Base-by-base conservation (phyloP, 2,329 filamentous ascomycete genomes). In the Nectriaceae sp. region DNA sequence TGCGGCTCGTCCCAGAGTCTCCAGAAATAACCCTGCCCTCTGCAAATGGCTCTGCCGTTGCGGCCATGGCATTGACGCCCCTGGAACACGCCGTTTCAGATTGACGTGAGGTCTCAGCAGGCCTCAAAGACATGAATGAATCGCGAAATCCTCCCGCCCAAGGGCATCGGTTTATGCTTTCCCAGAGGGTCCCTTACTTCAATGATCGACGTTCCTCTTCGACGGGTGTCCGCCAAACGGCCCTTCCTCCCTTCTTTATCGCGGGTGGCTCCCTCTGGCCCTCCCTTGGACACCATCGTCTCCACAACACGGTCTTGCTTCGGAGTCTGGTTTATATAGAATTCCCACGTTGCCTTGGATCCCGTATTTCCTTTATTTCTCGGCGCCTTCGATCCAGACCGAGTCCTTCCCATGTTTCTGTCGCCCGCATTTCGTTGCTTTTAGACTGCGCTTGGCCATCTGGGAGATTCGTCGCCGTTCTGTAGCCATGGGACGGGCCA, bases 221-320 rank as follows among this genome's bases (percentile, higher is more conserved):
- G 49, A 52, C 59, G 60, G n/a, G n/a, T n/a, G n/a, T n/a, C n/a
- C n/a, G n/a, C n/a, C 59, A 61, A 62, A 51, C 44, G 42, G 21
- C 18, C n/a, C 31, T 40, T 26, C 39, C 19, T 46, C 49, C 44
- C 26, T 26, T 16, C 40, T 47, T 57, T 51, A 45, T 57, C 46
- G 48, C 44, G 49, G 48, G 40, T 43, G 56, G 55, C 52, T 54
- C 54, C 57, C 48, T 53, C 55, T 55, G 53, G 53, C 49, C 56
- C 53, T 56, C 54, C 53, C 47, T 57, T 53, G 53, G 26, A 31
- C 26, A 31, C 15, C 36, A 39, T 20, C 35, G n/a, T 39, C 36
- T 19, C 36, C 36, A 39, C 36, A 39, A 18, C 26, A 15, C n/a
- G 8, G 26, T 31, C 26, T 31, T 31, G 26, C 26, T 10, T 31